Evolutionary conservation across 2,329 filamentous ascomycete species (phyloP), one percentile per base, ranked within the genome.

Genomic region (Aspergillus awamori): DNA sequence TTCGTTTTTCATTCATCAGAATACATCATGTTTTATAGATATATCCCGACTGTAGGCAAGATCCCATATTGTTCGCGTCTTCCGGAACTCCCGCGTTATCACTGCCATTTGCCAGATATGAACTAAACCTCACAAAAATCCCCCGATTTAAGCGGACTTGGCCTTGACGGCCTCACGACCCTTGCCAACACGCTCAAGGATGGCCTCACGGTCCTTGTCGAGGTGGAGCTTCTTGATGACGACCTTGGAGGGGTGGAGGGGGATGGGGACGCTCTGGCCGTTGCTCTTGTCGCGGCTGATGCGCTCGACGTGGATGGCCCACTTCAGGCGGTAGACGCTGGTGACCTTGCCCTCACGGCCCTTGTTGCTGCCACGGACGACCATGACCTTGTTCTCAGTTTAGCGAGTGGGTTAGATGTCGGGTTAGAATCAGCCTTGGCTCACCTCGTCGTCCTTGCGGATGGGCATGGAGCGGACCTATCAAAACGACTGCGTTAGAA

Each of bases 171-270:
- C 74, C 71, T 82, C 79, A 72, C 80, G 77, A 61, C 80, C 79
- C 74, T 82, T 80, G 60, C 69, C 74, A 53, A 79, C 77, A 68
- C 81, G 77, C 70, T 79, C 78, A 52, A 82, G 73, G 64, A 82
- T 79, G 65, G 76, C 74, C 74, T 83, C 80, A 67, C 80, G 77
- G 70, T 82, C 80, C 76, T 82, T 83, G 70, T 83, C 79, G 84
- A 97, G 87, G 91, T 98, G 97, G 82, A 98, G 88, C 89, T 97
- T 97, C 85, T 90, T 97, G 86, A 99, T 91, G 85, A 97, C 89
- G 73, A 97, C 92, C 84, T 98, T 98, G 84, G 91, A 96, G 77
- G 95, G 90, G 84, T 94, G 91, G 83, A 99, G 89, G 81, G 92
- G 92, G 79, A 98, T 86, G 68, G 94, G 94, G 60, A 98, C 93